A percentile compares a stretch with the other conserved stretches of the same genome.
These are phyloP conservation scores for Cystoderma amianthinum DNA, from an alignment of 768 basidiomycete species.

Conservation along the genomic window DNA sequence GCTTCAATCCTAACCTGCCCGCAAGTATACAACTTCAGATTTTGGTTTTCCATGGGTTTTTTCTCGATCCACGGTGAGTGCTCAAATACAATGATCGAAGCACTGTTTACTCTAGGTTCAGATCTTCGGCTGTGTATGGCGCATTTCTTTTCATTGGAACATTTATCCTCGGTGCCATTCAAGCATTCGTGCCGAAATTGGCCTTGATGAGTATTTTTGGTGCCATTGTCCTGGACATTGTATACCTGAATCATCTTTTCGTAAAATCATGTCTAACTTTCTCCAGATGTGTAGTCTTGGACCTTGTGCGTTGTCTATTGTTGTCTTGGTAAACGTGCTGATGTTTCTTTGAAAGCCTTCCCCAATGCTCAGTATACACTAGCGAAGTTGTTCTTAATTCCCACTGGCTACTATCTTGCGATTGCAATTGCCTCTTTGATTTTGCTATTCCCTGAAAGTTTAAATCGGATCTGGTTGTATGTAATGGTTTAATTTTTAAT, in stretches of 20 bases:
- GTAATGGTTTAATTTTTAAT: no score
- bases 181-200: slow-evolving; percentile 33
- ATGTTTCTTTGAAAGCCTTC: slow-evolving; percentile 20
- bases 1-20: slow-evolving; percentile 18
- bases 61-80: slow-evolving; percentile 33
- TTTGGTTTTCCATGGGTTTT: slow-evolving; percentile 29
- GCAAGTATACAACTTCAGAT: slow-evolving; percentile 20
- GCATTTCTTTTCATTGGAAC: slow-evolving; percentile 36
- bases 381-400: slow-evolving; percentile 30
- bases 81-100: background rate
- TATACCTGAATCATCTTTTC: no score
- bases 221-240: slow-evolving; percentile 35
- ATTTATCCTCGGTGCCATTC: slow-evolving; percentile 27
- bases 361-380: slow-evolving; percentile 32
- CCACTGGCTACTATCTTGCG: slow-evolving; percentile 30
- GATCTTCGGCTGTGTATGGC: slow-evolving; percentile 36
- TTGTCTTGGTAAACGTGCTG: background rate
- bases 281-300: slow-evolving; percentile 29
- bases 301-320: slow-evolving; percentile 15
- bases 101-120: slow-evolving; percentile 5
- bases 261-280: no score
- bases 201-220: slow-evolving; percentile 33
- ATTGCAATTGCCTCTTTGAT: slow-evolving; percentile 29
- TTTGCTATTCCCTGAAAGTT: slow-evolving; percentile 35
- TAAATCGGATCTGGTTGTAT: slow-evolving; percentile 35